Percentiles rank a stretch among this genome's conserved stretches.
These are phyloP conservation scores for Tilletia walkeri DNA, from an alignment of 1,284 basidiomycete genomes.

Conservation along the genomic window DNA sequence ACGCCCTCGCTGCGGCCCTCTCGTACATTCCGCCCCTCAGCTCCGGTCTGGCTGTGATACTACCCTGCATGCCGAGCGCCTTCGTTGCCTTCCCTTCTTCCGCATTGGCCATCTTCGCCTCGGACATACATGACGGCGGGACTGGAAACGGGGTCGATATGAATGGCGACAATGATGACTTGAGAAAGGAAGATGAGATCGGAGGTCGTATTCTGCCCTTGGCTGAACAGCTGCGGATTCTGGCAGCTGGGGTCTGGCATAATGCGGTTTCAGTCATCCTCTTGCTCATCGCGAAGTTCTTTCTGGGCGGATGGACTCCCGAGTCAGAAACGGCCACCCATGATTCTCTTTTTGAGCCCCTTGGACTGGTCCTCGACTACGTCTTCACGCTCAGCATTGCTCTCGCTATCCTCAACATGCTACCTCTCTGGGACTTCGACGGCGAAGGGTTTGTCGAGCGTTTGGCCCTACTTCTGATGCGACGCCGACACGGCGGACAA, in stretches of 20 bases:
- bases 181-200: too few relatives aligned
- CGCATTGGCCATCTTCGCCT: constrained; percentile 11
- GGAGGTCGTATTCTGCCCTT: background rate
- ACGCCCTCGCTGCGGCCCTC: constrained; percentile 17
- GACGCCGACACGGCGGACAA: background rate
- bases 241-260: constrained; percentile 21
- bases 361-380: background rate
- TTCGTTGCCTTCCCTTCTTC: constrained; percentile 17
- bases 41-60: background rate
- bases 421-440: constrained; percentile 17
- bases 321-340: background rate
- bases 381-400: constrained; percentile 12
- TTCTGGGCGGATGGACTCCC: background rate
- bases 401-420: constrained; percentile 20
- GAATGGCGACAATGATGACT: background rate
- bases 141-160: background rate
- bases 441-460: constrained; percentile 16
- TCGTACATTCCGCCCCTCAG: constrained; percentile 15
- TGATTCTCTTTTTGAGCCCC: background rate
- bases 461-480: background rate
- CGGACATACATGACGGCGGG: background rate
- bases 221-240: constrained; percentile 5
- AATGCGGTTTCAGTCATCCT: background rate
- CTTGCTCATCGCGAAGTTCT: background rate
- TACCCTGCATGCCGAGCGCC: constrained; percentile 16